Evolutionary conservation across 2,329 filamentous ascomycete genomes (phyloP), one percentile per base, ranked within the genome.

Genomic region (Passalora sequoiae): DNA sequence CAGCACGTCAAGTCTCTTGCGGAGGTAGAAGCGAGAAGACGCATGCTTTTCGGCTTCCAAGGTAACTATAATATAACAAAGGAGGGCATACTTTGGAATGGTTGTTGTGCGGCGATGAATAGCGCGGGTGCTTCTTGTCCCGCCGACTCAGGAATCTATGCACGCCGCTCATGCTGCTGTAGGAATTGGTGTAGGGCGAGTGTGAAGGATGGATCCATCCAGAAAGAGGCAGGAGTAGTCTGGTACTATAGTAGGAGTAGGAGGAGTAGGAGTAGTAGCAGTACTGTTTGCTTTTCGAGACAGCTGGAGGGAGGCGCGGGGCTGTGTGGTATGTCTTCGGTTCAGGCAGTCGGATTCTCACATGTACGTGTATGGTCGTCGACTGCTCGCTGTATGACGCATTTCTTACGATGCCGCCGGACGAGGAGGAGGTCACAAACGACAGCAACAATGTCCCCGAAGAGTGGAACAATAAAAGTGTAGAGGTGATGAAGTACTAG

Each of bases 61-160:
- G n/a, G n/a, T n/a, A n/a, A n/a, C n/a, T n/a, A n/a, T n/a, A n/a
- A n/a, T n/a, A n/a, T n/a, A n/a, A n/a, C n/a, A n/a, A n/a, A n/a
- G n/a, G 32, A 32, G 24, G 32, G 40, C 51, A 43, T 55, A 55
- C 52, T 51, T 43, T 53, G 20, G 9, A n/a, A n/a, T n/a, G n/a
- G n/a, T n/a, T n/a, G n/a, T n/a, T 6, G 24, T 48, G 39, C 15
- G 50, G 44, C 40, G 53, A 51, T 30, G 47, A 49, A 43, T 46
- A 44, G 24, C 48, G 44, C 9, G 49, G 46, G 42, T 49, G 50
- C 54, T 60, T 61, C 64, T 71, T 87, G 58, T 86, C 84, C 54
- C 83, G 78, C 55, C 83, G 73, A 64, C 78, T 85, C 47, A 86
- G 78, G 62, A 88, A 81, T 58, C 83, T 80, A 61, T 77, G 80